Evolutionary conservation across 1,284 basidiomycete genomes (phyloP).

Genomic region (Paramarasmius palmivorus): DNA sequence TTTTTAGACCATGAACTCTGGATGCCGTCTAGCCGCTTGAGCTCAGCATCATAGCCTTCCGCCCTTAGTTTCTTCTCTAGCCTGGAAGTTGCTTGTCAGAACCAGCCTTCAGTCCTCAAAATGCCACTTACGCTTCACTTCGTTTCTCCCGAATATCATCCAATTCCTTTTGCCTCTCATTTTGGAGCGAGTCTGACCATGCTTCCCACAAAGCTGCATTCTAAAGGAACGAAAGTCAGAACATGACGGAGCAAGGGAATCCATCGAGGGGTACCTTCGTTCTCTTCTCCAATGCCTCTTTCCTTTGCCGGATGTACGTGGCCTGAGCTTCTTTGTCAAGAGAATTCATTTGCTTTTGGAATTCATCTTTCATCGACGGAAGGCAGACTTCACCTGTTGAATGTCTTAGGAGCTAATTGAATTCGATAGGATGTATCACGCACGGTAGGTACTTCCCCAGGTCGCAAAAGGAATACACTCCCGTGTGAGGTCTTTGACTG

Average conservation of each 20-base stretch:
- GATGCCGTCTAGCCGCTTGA: background rate
- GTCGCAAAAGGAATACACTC: constrained; percentile 10
- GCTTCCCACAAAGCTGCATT: constrained; percentile 3
- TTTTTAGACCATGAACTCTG: background rate
- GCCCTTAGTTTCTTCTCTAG: constrained; percentile 7
- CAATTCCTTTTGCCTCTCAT: constrained; percentile 4
- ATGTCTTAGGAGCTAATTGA: too few species aligned
- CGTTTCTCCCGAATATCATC: constrained; percentile 2
- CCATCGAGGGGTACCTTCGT: background rate
- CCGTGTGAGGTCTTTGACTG: constrained; percentile 4
- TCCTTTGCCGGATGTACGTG: background rate
- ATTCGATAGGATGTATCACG: too few species aligned
- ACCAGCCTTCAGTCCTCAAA: background rate
- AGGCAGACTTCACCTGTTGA: background rate
- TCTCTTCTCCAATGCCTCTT: background rate
- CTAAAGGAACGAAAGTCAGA: background rate
- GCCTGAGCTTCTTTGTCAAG: background rate
- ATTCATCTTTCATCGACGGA: background rate
- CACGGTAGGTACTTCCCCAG: background rate
- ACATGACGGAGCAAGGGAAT: background rate
- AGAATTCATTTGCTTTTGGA: background rate
- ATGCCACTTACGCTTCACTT: constrained; percentile 2
- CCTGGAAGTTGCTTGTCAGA: background rate
- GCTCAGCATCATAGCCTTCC: constrained; percentile 11
- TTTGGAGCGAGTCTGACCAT: constrained; percentile 1